Base-by-base conservation (phyloP, 2,329 filamentous ascomycete genomes). In the Nothophoma quercina region DNA sequence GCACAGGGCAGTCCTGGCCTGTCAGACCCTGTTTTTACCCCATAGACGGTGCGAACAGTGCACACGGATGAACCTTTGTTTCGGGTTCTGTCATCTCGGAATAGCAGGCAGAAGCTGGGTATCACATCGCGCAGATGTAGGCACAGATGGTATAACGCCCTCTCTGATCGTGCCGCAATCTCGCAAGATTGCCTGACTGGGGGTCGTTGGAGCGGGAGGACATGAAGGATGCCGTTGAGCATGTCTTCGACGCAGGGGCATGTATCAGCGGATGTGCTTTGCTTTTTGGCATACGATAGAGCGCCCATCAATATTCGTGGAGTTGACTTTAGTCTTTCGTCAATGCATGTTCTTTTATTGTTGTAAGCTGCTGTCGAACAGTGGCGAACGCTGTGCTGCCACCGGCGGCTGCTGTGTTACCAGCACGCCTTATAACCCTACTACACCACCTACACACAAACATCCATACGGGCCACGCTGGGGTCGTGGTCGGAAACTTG, bases 401-500 rank as follows among this genome's bases (percentile, higher is more conserved):
- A 15, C n/a, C n/a, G 49, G 49, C 42, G 49, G 18, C 25, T 33
- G 36, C 15, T 35, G 49, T 32, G 16, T n/a, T n/a, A 23, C n/a
- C 41, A 15, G 16, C 22, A 10, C n/a, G n/a, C 34, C 35, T 32
- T 44, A 21, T 34, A 25, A 8, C 9, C 33, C n/a, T 22, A 28
- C n/a, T 22, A 28, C 43, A 45, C 23, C 16, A 19, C 26, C 48
- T 65, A 72, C 21, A 58, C 62, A 58, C 86, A 91, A 4, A 90
- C 71, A 68, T 88, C 79, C 51, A 90, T 75, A 71, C 75, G 78
- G 3, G 83, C 87, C 13, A 91, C 82, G 36, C 81, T 86, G 0
- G 88, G 88, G 64, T 91, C 88, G 67, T 90, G 88, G 68, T 90
- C 88, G 43, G 83, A 87, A 18, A 84, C 81, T 69, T 83, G 78